Percentiles rank a stretch among this genome's conserved stretches.
Evolutionary conservation across 2,329 filamentous ascomycete genomes (phyloP).

Genomic region (Emergomyces pasteurianus): DNA sequence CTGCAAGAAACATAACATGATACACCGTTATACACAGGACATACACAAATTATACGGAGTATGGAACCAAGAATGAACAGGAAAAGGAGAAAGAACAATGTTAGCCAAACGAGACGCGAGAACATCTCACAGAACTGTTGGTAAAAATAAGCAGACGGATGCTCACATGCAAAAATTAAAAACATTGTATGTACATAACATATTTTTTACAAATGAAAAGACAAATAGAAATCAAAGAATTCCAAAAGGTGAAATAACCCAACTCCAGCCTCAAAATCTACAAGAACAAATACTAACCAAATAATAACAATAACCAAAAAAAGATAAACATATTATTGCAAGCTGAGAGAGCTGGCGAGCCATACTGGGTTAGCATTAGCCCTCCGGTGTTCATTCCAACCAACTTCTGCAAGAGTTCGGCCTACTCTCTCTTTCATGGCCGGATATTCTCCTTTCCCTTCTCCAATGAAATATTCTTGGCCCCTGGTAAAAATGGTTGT

Average conservation of each 20-base stretch:
- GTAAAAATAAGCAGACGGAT: neutral
- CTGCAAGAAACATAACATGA: neutral
- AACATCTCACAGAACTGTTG: neutral
- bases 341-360: slow-evolving; percentile 7
- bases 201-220: neutral
- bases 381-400: slow-evolving; percentile 41
- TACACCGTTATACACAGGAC: neutral
- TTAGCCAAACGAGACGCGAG: neutral
- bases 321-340: neutral
- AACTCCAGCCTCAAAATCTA: neutral
- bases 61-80: neutral
- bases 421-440: slow-evolving; percentile 32
- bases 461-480: slow-evolving; percentile 38
- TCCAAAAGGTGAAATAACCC: neutral
- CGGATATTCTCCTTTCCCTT: slow-evolving; percentile 6
- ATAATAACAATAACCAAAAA: neutral
- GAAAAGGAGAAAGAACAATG: neutral
- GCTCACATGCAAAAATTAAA: neutral
- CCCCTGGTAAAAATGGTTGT: slow-evolving; percentile 45
- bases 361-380: slow-evolving; percentile 13
- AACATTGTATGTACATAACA: neutral
- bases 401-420: slow-evolving; percentile 43
- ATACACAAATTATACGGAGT: neutral
- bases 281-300: neutral
- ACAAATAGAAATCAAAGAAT: neutral